Base-by-base conservation (phyloP, 768 basidiomycete species). In the Mycena floridula region DNA sequence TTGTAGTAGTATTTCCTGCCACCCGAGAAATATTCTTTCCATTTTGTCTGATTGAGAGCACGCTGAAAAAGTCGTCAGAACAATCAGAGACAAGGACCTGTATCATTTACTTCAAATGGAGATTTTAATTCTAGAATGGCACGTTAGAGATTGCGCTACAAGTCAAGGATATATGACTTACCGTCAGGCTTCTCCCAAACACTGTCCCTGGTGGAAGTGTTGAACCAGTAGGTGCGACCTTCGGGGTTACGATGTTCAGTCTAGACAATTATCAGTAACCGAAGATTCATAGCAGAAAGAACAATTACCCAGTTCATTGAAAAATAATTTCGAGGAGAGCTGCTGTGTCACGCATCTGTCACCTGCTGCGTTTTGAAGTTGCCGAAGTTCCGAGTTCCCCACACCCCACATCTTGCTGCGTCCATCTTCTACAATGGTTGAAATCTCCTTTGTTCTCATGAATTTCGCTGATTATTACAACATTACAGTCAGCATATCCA, bases 161-260 rank as follows among this genome's bases (percentile, higher is more conserved):
- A n/a, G 22, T 28, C 28, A 30, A 43, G n/a, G 25, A 13, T n/a
- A 37, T 16, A 41, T 25, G 40, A 56, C 75, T 54, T 54, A 88
- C 88, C 89, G 61, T 94, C 89, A 48, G 96, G 96, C 61, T 98
- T 99, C 66, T 97, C 94, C 95, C 94, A 98, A 42, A 94, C 91
- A 58, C 92, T 95, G 55, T 90, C 88, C 55, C 85, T 81, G 3
- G 86, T 89, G 8, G 72, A 75, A 0, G 89, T 82, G 59, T 96
- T 93, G 66, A 92, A 93, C 94, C 94, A 98, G 58, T 98, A 98
- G 0, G 89, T 91, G n/a, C 92, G 74, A n/a, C 93, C 93, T 59
- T 96, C 95, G 2, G 89, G 83, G 65, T 94, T 95, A 25, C 88
- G 82, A 66, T 96, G 90, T 59, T 95, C 93, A 3, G 89, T 92